phyloP scores from a whole-genome alignment of 225 moss, liverwort and hornwort genomes.

The Neckera pumila region DNA sequence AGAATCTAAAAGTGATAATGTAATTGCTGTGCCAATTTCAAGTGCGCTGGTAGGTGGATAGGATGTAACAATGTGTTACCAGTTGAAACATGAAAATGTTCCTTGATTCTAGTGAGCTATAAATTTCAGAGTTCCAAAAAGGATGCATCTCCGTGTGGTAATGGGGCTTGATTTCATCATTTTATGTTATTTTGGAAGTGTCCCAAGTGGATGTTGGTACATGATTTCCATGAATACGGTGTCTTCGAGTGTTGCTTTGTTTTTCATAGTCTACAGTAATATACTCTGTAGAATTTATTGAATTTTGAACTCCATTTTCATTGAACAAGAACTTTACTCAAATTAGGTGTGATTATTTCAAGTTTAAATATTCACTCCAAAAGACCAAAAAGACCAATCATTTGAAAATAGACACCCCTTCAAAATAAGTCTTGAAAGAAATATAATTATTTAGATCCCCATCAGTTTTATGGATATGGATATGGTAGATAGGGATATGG shows the following conservation, averaged over 20 bases:
- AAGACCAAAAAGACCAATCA: background rate
- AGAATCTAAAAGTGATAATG: background rate
- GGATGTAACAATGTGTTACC: background rate
- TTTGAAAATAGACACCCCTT: background rate
- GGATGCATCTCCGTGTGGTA: too few species aligned
- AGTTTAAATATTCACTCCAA: background rate
- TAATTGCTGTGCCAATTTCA: background rate
- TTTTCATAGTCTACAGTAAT: background rate
- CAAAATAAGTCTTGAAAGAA: background rate
- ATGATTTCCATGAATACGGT: background rate
- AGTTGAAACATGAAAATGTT: background rate
- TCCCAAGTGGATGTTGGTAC: too few species aligned
- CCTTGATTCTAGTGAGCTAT: too few species aligned
- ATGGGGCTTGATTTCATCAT: background rate
- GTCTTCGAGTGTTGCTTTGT: background rate
- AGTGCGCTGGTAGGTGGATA: background rate
- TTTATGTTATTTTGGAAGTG: background rate
- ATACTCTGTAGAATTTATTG: too few species aligned
- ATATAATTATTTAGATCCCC: rapidly evolving
- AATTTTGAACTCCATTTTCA: background rate
- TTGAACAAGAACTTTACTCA: background rate
- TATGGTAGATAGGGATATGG: background rate
- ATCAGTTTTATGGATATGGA: background rate
- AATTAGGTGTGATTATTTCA: background rate
- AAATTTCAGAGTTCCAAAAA: too few species aligned